Base-by-base conservation (phyloP, 176 grass and related monocot species). In the Rhynchospora breviuscula region DNA sequence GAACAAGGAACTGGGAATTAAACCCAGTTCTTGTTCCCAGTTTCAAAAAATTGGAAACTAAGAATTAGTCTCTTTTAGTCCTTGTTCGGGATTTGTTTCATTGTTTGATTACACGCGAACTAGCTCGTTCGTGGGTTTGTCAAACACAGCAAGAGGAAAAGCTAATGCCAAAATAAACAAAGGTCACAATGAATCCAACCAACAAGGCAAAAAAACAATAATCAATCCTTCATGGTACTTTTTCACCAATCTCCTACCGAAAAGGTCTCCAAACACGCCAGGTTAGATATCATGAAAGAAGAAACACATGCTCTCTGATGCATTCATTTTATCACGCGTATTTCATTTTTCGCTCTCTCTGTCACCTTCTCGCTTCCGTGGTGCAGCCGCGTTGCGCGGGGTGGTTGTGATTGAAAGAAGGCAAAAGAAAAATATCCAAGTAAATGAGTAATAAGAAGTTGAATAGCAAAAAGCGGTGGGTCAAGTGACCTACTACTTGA, bases 291-390 rank as follows among this genome's bases (percentile, higher is more conserved):
- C n/a, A 43, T 10, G 33, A 1, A 59, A 63, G 6, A 4, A 59
- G 78, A 35, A 62, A 45, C 79, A 63, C 25, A 64, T 64, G 44
- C 59, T 29, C 6, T 3, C 15, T 59, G 6, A 14, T 81, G 19
- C 44, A 48, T 72, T 49, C 44, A 64, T 48, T 48, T 10, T 6
- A 23, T 81, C 59, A 82, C 79, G 79, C 79, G 79, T 82, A 67
- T 76, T 64, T 23, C 22, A 22, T 78, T 31, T 6, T 54, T 23
- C 45, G 14, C 19, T 78, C 26, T 49, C 44, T 13, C 8, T 43
- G 56, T 80, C 78, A 21, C 56, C 15, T 80, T 63, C 78, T 80
- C 22, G 15, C 78, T 80, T 80, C 46, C 53, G 59, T 63, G 78
- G 7, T 19, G 26, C 33, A 12, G 59, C 43, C 79, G 60, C 59